Evolutionary conservation across 2,329 filamentous ascomycete species (phyloP).

Genomic region (Lojkania enalia): DNA sequence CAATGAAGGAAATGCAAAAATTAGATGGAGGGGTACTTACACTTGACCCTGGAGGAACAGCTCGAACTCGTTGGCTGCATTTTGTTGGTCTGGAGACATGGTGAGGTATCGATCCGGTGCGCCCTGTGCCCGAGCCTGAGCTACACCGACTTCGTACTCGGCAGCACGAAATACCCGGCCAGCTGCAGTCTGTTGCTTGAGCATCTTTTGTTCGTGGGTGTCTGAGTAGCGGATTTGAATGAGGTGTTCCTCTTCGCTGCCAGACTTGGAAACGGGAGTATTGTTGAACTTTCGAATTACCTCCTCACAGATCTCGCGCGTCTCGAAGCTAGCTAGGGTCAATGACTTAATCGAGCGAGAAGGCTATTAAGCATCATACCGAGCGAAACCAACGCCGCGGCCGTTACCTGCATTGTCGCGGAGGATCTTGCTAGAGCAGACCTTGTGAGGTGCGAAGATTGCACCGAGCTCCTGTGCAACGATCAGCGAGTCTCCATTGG

Average conservation of each 20-base stretch:
- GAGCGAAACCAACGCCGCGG: conserved; percentile 94
- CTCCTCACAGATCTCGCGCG: conserved; percentile 84
- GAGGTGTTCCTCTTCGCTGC: conserved; percentile 75
- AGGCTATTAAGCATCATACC: conserved; percentile 63
- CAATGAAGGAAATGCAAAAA: conserved; percentile 5
- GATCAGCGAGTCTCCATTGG: conserved; percentile 22
- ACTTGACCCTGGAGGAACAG: conserved; percentile 39
- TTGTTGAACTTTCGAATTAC: conserved; percentile 89
- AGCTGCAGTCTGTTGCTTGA: conserved; percentile 95
- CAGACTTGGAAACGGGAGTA: conserved; percentile 55
- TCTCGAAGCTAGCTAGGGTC: conserved; percentile 73
- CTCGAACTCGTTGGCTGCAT: conserved; percentile 43
- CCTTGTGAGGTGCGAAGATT: conserved; percentile 78
- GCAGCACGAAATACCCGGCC: conserved; percentile 94
- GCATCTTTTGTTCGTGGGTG: conserved; percentile 91
- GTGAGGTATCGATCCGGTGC: conserved; percentile 39
- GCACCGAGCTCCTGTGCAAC: conserved; percentile 68
- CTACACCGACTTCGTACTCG: conserved; percentile 68
- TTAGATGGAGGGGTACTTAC: conserved; percentile 10
- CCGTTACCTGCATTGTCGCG: conserved; percentile 90
- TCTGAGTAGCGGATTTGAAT: conserved; percentile 96
- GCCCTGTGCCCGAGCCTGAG: conserved; percentile 41
- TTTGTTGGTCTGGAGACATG: conserved; percentile 39
- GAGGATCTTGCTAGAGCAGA: conserved; percentile 92
- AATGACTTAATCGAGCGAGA: conserved; percentile 4